Base-by-base conservation (phyloP, 208 protist species). In the Trypanosomatidae sp. region DNA sequence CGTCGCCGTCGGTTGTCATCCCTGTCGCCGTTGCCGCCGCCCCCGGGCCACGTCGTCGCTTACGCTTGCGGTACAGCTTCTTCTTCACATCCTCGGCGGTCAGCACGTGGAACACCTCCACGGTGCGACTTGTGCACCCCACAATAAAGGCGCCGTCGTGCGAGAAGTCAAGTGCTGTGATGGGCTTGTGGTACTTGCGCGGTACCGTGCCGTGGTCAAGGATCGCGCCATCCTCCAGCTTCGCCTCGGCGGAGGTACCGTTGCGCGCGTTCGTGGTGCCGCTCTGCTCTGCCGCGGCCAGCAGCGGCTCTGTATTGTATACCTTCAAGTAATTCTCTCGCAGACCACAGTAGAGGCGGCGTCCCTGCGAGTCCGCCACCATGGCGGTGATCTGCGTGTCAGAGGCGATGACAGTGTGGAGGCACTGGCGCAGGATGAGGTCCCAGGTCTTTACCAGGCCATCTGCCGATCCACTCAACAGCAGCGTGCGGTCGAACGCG, bases 401-500 rank as follows among this genome's bases (percentile, higher is more conserved):
- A 7, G 90, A 91, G 44, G 84, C 92, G 66, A 97, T 85, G 30
- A 96, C 64, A 12, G 92, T 97, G 82, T 97, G 90, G 46, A 98
- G 69, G 73, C 94, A 98, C 80, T 96, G 91, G 3, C 85, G 84
- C 44, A 97, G 68, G 19, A 74, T 46, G 28, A 92, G 68, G 65
- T 98, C 86, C 91, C 92, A 98, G 43, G 95, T 85, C 82, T 98
- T 98, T 12, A 98, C 75, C 52, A 95, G 83, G 4, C 94, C 94
- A 71, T 98, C 94, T 12, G 89, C 91, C 1, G 87, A 83, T 13
- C 81, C 91, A 56, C 84, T 95, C 28, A 98, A 73, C 33, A 98
- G 73, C 52, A 93, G 62, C 53, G 74, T 65, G 41, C 73, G 67
- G 43, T 77, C 73, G 33, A 53, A 52, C 39, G 70, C 52, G 46